Conservation (phyloP, 495 filamentous ascomycete genomes). For the Xylaria scruposa region DNA sequence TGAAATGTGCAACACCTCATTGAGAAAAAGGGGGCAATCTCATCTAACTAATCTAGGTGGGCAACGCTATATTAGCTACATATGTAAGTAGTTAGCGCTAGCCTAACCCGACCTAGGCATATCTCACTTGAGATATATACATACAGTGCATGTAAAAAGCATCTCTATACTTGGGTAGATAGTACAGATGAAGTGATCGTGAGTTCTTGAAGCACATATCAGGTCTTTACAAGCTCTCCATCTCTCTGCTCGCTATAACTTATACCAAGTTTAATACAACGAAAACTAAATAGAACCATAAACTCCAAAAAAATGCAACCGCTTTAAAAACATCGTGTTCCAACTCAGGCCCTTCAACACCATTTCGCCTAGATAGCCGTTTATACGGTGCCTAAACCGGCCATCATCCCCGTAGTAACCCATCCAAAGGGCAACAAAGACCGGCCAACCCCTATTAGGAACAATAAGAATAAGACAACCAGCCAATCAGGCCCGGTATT, state of each 20-base stretch:
- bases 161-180: background rate
- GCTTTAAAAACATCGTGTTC: background rate
- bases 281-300: background rate
- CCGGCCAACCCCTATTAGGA: background rate
- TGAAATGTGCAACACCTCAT: background rate
- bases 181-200: background rate
- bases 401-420: background rate
- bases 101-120: background rate
- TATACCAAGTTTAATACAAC: background rate
- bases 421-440: slow-evolving; percentile 31
- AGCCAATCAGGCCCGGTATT: slow-evolving; percentile 60
- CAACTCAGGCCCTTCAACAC: slow-evolving; percentile 2
- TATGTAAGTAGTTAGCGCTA: background rate
- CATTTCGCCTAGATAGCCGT: slow-evolving; percentile 4
- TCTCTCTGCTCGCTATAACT: background rate
- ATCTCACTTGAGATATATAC: background rate
- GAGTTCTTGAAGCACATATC: background rate
- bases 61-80: background rate
- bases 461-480: slow-evolving; percentile 35
- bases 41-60: slow-evolving; percentile 19
- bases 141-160: background rate
- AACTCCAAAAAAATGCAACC: background rate
- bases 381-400: background rate
- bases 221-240: background rate
- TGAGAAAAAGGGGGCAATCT: slow-evolving; percentile 15